phyloP scores from a whole-genome alignment of 2,329 filamentous ascomycete species.

The Ophiosphaerella herpotricha region DNA sequence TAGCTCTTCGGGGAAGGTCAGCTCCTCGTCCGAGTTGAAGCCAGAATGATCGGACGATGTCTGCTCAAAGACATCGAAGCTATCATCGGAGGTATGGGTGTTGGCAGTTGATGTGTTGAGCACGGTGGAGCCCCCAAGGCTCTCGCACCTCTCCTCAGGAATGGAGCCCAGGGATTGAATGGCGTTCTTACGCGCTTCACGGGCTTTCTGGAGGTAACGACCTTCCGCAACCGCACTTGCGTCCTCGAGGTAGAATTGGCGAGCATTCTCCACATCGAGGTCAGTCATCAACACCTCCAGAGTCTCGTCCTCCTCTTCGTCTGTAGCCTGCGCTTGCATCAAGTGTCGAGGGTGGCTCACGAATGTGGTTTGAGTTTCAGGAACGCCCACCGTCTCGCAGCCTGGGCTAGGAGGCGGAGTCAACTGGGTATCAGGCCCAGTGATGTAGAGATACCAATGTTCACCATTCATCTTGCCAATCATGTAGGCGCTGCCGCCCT shows the following conservation, averaged over 20 bases:
- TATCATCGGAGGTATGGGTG: slow-evolving; percentile 56
- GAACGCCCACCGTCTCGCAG: slow-evolving; percentile 45
- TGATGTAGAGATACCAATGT: slow-evolving; percentile 98
- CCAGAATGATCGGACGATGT: slow-evolving; percentile 66
- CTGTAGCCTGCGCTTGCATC: slow-evolving; percentile 47
- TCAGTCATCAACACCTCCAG: slow-evolving; percentile 72
- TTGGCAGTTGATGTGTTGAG: slow-evolving; percentile 48
- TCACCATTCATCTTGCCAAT: slow-evolving; percentile 99
- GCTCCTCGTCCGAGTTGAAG: slow-evolving; percentile 61
- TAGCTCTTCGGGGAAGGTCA: slow-evolving; percentile 70
- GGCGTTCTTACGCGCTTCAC: slow-evolving; percentile 65
- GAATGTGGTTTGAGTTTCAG: slow-evolving; percentile 63
- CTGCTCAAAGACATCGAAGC: slow-evolving; percentile 82
- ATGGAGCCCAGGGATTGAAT: slow-evolving; percentile 65
- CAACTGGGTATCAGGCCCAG: slow-evolving; percentile 76
- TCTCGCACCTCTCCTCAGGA: slow-evolving; percentile 53
- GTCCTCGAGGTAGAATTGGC: slow-evolving; percentile 73
- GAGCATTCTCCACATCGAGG: slow-evolving; percentile 67
- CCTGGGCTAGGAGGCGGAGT: slow-evolving; percentile 81
- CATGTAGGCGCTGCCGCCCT: slow-evolving; percentile 96
- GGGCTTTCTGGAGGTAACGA: slow-evolving; percentile 71
- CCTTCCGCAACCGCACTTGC: slow-evolving; percentile 90
- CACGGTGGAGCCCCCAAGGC: slow-evolving; percentile 40
- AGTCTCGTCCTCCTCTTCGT: slow-evolving; percentile 72
- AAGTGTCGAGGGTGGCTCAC: slow-evolving; percentile 64